Conservation (phyloP, 169 alveolate species). For the Plasmodium berghei region DNA sequence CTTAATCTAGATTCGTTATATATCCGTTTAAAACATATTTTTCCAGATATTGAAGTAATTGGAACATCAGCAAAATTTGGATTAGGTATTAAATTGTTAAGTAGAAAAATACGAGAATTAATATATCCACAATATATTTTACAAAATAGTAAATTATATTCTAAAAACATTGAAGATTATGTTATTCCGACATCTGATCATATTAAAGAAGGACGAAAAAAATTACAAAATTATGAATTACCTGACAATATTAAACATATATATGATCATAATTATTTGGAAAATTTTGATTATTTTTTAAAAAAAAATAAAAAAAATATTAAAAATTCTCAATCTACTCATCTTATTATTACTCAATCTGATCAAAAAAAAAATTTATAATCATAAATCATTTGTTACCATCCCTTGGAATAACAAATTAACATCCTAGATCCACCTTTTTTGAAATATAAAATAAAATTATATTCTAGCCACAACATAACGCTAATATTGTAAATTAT, state of each 20-base stretch:
- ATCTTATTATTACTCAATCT: too few species aligned
- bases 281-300: constrained; percentile 67
- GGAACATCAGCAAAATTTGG: constrained; percentile 89
- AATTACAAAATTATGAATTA: constrained; percentile 53
- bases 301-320: constrained; percentile 28
- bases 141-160: constrained; percentile 50
- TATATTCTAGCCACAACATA: too few species aligned
- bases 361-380: too few species aligned
- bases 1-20: constrained; percentile 83
- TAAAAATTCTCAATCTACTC: not conserved
- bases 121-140: constrained; percentile 62
- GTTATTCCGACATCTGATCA: constrained; percentile 56
- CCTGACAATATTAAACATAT: constrained; percentile 71
- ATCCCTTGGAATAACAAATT: too few species aligned
- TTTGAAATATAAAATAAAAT: too few species aligned
- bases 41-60: constrained; percentile 82
- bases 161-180: constrained; percentile 66
- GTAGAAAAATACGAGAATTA: constrained; percentile 64
- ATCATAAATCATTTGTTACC: too few species aligned
- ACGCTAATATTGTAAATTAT: too few species aligned
- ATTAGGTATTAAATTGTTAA: constrained; percentile 80
- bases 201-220: constrained; percentile 32
- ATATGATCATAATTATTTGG: constrained; percentile 62
- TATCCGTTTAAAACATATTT: constrained; percentile 78
- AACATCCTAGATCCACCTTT: too few species aligned